Evolutionary conservation across 208 protist species (phyloP).

Genomic region (Wallacemonas sp.): DNA sequence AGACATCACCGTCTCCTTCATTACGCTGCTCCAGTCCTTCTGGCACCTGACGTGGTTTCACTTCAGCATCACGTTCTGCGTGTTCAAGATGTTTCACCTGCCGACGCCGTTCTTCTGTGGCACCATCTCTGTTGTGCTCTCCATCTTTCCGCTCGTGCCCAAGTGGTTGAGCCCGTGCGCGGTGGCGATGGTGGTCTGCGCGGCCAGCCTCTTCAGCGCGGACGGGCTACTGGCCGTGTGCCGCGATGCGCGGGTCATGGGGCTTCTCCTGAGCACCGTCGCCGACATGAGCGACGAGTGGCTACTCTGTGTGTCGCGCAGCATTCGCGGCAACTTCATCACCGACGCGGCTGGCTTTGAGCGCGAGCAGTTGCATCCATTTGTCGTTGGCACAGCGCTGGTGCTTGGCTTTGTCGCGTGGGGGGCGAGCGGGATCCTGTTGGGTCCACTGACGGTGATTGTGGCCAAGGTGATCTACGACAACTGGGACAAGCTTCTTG

Average conservation of each 20-base stretch:
- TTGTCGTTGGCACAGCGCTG: constrained; percentile 58
- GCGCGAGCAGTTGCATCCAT: constrained; percentile 47
- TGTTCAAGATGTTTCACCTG: constrained; percentile 46
- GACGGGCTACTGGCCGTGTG: constrained; percentile 18
- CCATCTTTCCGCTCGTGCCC: constrained; percentile 67
- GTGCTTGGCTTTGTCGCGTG: constrained; percentile 70
- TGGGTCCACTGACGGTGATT: constrained; percentile 75
- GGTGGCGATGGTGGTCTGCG: constrained; percentile 27
- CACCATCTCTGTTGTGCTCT: constrained; percentile 44
- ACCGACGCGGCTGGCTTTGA: constrained; percentile 26
- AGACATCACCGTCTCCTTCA: constrained; percentile 66
- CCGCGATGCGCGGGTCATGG: constrained; percentile 28
- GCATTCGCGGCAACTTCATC: constrained; percentile 35
- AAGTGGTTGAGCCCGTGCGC: constrained; percentile 60
- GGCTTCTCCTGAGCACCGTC: constrained; percentile 35
- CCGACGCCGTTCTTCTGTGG: constrained; percentile 56
- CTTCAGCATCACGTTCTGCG: constrained; percentile 66
- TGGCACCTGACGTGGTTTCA: constrained; percentile 80
- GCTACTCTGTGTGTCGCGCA: constrained; percentile 65
- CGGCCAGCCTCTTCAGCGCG: constrained; percentile 3
- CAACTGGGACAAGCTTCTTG: constrained; percentile 62
- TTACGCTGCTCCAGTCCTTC: constrained; percentile 67
- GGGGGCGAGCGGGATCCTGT: constrained; percentile 59
- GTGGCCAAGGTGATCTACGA: constrained; percentile 74
- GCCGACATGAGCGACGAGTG: constrained; percentile 61